Percentiles rank a stretch among this genome's conserved stretches.
These are phyloP conservation scores for Toxoplasma gondii DNA, from an alignment of 169 alveolate genomes.

Conservation along the genomic window DNA sequence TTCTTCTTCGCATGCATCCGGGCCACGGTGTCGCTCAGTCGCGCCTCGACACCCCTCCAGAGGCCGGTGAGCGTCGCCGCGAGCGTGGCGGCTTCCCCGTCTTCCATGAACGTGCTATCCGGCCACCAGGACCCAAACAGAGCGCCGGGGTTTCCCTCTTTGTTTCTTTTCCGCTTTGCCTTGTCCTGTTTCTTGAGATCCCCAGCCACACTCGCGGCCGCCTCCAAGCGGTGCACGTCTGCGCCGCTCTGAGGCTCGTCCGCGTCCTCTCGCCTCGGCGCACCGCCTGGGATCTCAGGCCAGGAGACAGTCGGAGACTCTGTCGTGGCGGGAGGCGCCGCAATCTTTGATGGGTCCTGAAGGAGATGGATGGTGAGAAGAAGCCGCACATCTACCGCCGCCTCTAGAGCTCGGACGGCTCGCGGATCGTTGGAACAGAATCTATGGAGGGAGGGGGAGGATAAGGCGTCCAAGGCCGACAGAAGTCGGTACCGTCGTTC, in stretches of 20 bases:
- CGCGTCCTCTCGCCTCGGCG: too few species aligned
- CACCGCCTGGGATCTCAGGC: background rate
- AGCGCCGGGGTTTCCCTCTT: background rate
- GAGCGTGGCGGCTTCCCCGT: background rate
- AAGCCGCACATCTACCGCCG: background rate
- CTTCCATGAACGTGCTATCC: background rate
- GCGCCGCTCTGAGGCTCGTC: too few species aligned
- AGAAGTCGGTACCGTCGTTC: background rate
- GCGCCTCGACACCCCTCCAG: background rate
- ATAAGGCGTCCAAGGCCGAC: background rate
- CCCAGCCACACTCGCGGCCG: background rate
- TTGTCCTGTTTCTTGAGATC: background rate
- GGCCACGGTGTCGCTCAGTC: background rate
- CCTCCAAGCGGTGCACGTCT: background rate
- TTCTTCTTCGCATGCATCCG: background rate
- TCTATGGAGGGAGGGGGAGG: background rate
- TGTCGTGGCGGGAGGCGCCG: too few species aligned
- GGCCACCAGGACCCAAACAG: conserved; percentile 26
- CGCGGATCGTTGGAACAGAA: conserved; percentile 18
- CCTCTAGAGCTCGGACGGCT: background rate
- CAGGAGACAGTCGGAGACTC: background rate
- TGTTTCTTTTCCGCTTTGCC: background rate
- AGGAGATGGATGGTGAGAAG: background rate
- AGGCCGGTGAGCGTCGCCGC: background rate
- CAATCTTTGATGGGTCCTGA: background rate